Evolutionary conservation across 208 protist species (phyloP).

Genomic region (Endotrypanum monterogeii): DNA sequence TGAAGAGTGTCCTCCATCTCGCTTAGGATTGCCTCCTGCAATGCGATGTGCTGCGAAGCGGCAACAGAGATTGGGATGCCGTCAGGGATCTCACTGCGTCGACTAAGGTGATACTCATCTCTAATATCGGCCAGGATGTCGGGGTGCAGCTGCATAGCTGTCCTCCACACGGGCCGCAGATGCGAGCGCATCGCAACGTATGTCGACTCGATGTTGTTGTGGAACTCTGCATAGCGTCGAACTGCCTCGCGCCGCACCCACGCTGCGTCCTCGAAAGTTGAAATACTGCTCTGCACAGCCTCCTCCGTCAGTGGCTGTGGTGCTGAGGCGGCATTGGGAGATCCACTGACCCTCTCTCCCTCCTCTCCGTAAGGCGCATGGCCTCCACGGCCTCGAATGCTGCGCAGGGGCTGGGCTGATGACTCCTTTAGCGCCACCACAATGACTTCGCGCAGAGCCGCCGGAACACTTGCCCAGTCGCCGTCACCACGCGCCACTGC

Average conservation of each 20-base stretch:
- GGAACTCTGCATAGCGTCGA: slow-evolving; percentile 76
- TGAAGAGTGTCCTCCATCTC: slow-evolving; percentile 38
- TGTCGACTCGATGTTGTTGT: slow-evolving; percentile 80
- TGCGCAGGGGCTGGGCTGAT: slow-evolving; percentile 5
- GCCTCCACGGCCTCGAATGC: not conserved
- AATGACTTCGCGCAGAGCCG: slow-evolving; percentile 68
- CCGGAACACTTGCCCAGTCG: slow-evolving; percentile 73
- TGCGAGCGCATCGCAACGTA: slow-evolving; percentile 55
- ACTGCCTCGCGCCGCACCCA: slow-evolving; percentile 74
- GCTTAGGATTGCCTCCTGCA: slow-evolving; percentile 55
- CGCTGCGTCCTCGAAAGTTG: slow-evolving; percentile 76
- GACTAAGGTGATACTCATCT: slow-evolving; percentile 28
- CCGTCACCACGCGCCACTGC: slow-evolving; percentile 53
- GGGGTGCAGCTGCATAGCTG: slow-evolving; percentile 68
- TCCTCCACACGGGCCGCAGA: slow-evolving; percentile 61
- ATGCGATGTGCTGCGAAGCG: slow-evolving; percentile 28
- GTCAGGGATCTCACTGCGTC: slow-evolving; percentile 52
- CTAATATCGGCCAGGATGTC: slow-evolving; percentile 41
- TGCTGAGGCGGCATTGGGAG: not conserved
- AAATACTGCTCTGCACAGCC: slow-evolving; percentile 66
- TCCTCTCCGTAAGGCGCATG: not conserved
- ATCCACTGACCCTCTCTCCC: not conserved
- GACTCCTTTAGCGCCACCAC: slow-evolving; percentile 40
- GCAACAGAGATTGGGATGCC: slow-evolving; percentile 38
- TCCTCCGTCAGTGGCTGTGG: slow-evolving; percentile 52